Evolutionary conservation across 176 grass and related monocot species (phyloP).

Genomic region (Triticum turgidum): DNA sequence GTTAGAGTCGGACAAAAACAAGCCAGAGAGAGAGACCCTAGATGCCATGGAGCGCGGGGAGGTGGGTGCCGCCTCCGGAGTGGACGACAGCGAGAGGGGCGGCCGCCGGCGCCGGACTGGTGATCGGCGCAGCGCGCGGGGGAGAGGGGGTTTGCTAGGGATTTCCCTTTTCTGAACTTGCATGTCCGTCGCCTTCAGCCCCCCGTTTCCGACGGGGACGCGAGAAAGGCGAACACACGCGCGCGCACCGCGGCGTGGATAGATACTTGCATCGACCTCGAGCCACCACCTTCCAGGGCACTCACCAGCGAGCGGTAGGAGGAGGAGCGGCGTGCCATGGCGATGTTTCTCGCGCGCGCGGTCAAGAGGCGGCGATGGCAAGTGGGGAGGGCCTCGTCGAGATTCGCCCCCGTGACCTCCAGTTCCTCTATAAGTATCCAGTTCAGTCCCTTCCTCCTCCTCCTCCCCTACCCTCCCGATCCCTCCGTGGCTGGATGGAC

Average conservation of each 20-base stretch:
- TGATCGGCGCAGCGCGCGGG: too few species aligned
- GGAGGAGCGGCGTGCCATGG: neutral
- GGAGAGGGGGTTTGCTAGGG: too few species aligned
- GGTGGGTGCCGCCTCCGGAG: too few species aligned
- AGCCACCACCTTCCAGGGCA: too few species aligned
- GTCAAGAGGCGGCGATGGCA: constrained; percentile 29
- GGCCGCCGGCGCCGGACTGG: too few species aligned
- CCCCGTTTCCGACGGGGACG: neutral
- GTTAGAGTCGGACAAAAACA: too few species aligned
- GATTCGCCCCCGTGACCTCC: too few species aligned
- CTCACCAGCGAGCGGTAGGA: neutral
- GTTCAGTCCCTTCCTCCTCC: neutral
- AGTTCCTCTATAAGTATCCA: neutral
- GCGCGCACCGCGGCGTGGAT: neutral
- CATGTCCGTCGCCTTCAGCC: neutral
- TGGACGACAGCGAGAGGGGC: too few species aligned
- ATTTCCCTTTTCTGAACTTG: too few species aligned
- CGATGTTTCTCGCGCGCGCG: neutral
- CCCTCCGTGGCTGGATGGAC: neutral
- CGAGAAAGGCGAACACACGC: neutral
- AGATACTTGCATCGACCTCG: neutral
- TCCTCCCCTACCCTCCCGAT: neutral
- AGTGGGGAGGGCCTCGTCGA: constrained; percentile 39
- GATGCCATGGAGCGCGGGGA: too few species aligned
- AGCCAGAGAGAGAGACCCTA: too few species aligned